phyloP scores from a whole-genome alignment of 2,329 filamentous ascomycete genomes.

The Pleomassaria siparia region DNA sequence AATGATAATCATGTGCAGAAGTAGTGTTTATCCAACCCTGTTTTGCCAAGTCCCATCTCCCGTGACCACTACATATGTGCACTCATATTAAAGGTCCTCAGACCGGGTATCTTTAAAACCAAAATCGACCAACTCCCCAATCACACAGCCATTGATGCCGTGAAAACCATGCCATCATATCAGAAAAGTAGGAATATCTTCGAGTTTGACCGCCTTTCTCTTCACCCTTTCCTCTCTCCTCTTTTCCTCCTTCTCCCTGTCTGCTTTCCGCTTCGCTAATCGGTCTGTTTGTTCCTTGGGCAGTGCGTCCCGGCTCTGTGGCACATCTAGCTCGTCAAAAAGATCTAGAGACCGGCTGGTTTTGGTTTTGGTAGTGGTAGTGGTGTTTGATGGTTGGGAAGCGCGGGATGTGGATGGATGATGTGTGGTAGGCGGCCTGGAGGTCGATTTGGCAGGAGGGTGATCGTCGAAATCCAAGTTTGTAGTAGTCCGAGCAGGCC shows the following conservation, averaged over 20 bases:
- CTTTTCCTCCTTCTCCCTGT: slow-evolving; percentile 24
- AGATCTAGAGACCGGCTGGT: slow-evolving; percentile 3
- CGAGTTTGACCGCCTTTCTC: slow-evolving; percentile 26
- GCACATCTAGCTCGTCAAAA: slow-evolving; percentile 12
- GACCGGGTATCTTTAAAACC: background rate
- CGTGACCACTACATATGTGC: background rate
- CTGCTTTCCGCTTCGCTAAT: slow-evolving; percentile 33
- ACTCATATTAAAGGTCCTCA: slow-evolving; percentile 4
- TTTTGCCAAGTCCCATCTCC: too few species aligned
- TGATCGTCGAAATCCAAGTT: slow-evolving; percentile 8
- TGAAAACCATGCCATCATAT: slow-evolving; percentile 28
- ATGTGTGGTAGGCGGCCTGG: too few species aligned
- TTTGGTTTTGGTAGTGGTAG: background rate
- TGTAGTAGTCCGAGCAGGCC: background rate
- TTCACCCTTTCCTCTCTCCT: slow-evolving; percentile 27
- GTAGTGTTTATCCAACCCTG: too few species aligned
- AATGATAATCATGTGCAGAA: too few species aligned
- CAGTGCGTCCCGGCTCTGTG: slow-evolving; percentile 1
- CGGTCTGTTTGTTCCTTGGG: slow-evolving; percentile 29
- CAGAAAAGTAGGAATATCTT: slow-evolving; percentile 50
- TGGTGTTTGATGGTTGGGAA: background rate
- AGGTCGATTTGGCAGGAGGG: too few species aligned
- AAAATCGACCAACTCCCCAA: background rate
- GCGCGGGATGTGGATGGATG: background rate
- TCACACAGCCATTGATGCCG: background rate